phyloP scores from a whole-genome alignment of 2,329 filamentous ascomycete genomes.

The Calonectria honghensis region DNA sequence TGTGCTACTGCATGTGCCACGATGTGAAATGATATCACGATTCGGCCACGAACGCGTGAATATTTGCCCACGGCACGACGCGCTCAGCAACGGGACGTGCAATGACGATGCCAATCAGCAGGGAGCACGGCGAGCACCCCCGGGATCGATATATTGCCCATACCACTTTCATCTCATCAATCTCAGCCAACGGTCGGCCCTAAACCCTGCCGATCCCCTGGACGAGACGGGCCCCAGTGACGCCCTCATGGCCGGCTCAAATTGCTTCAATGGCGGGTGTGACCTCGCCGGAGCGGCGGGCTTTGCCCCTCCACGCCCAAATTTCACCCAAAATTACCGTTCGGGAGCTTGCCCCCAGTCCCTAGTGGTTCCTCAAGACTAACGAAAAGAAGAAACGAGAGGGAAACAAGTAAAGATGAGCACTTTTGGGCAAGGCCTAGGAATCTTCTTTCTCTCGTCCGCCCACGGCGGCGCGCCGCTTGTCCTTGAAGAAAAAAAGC shows the following conservation, averaged over 20 bases:
- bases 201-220: slow-evolving; percentile 35
- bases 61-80: slow-evolving; percentile 21
- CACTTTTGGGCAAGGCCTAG: slow-evolving; percentile 6
- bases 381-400: slow-evolving; percentile 37
- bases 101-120: slow-evolving; percentile 23
- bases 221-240: slow-evolving; percentile 24
- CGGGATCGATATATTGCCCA: slow-evolving; percentile 40
- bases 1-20: slow-evolving; percentile 21
- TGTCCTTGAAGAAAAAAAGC: slow-evolving; percentile 5
- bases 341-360: slow-evolving; percentile 22
- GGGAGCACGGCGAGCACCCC: slow-evolving; percentile 26
- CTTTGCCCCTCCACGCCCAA: slow-evolving; percentile 22
- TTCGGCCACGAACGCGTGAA: slow-evolving; percentile 13
- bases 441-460: slow-evolving; percentile 1
- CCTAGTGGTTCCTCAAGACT: slow-evolving; percentile 16
- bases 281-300: slow-evolving; percentile 20
- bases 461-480: slow-evolving; percentile 6
- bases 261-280: slow-evolving; percentile 34
- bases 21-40: slow-evolving; percentile 25
- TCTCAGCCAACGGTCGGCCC: slow-evolving; percentile 34
- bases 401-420: slow-evolving; percentile 32
- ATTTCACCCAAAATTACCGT: slow-evolving; percentile 28
- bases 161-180: slow-evolving; percentile 44
- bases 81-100: not conserved
- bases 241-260: slow-evolving; percentile 33